Conservation (phyloP, 2,329 filamentous ascomycete species). For the Phaeophleospora eucalypticola region DNA sequence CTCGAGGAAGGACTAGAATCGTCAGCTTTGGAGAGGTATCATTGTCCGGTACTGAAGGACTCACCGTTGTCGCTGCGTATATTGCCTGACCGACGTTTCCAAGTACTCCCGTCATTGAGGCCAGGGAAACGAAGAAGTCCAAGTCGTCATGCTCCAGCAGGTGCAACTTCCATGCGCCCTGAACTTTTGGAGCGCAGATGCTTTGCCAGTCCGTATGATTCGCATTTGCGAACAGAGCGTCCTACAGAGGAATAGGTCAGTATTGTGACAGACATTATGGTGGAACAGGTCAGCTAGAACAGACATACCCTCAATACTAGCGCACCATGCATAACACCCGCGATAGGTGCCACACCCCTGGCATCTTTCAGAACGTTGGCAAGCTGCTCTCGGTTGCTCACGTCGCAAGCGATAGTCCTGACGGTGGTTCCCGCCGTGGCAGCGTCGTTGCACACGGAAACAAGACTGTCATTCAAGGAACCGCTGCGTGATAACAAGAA, state of each 20-base stretch:
- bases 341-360: not conserved
- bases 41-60: too few species aligned
- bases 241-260: not conserved
- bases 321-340: not conserved
- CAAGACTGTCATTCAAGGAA: not conserved
- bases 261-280: not conserved
- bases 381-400: not conserved
- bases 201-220: constrained; percentile 8
- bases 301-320: not conserved
- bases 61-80: constrained; percentile 44
- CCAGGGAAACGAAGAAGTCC: constrained; percentile 32
- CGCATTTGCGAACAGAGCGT: constrained; percentile 5
- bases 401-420: not conserved
- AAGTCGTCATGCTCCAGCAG: constrained; percentile 3
- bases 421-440: not conserved
- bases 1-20: constrained; percentile 15
- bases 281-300: not conserved
- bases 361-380: not conserved
- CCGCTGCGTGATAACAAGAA: not conserved
- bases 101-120: constrained; percentile 52
- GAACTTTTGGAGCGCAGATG: constrained; percentile 25
- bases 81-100: constrained; percentile 56
- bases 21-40: constrained; percentile 1
- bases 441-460: not conserved
- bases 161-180: constrained; percentile 30